Base-by-base conservation (phyloP, 2,329 filamentous ascomycete genomes). In the Colletotrichum tabaci region DNA sequence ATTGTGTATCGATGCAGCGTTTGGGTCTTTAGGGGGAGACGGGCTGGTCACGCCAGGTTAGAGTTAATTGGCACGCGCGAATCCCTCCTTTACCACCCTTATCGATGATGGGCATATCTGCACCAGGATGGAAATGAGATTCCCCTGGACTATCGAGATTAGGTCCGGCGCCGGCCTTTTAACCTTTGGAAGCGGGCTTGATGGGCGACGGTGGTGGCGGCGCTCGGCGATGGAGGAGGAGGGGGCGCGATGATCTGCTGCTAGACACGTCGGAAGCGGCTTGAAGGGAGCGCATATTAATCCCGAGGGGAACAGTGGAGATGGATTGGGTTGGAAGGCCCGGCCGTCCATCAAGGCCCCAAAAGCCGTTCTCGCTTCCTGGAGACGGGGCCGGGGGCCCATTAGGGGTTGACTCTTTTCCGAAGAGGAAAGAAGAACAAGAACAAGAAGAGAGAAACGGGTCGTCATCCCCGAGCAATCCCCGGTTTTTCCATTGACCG, bases 111-210 rank as follows among this genome's bases (percentile, higher is more conserved):
- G 46, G 10, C 61, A 55, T 53, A 66, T 42, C 23, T 42, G 40
- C 23, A 58, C 63, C 40, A 47, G 63, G 50, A 65, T 53, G 53
- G 64, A 71, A 71, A 67, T 61, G 67, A 61, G 63, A 71, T 52
- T 52, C 57, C 67, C 63, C 63, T 71, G 67, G 63, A 50, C 49
- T 71, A 71, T 71, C 63, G 63, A 71, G 63, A 71, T 67, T 71
- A 57, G 63, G 67, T 57, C 57, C 47, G 63, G 57, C 63, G 63
- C 67, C 57, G 26, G 57, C 18, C 44, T 46, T 66, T 71, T 67
- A 67, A 67, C 57, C 64, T 67, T 62, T 61, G 38, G 57, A 44
- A 44, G 47, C 53, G 46, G 60, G 46, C 52, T 50, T 38, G 40
- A 38, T 30, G 42, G 62, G 38, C 53, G 53, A 65, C 35, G 26